Base-by-base conservation (phyloP, 352 stramenopile genomes). In the Phytophthora capsici region DNA sequence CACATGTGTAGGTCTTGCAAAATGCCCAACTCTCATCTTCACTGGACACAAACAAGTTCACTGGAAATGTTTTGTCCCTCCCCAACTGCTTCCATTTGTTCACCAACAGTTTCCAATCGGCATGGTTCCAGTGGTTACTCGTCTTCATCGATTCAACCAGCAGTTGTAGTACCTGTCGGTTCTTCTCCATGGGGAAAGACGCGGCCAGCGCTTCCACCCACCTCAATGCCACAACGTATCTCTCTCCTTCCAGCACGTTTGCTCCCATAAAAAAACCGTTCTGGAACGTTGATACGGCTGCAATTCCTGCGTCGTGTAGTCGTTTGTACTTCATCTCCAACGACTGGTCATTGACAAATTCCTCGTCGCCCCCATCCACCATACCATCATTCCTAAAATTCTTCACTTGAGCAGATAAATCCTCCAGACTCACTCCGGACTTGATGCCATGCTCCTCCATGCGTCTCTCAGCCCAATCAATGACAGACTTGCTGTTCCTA, bases 1-100 rank as follows among this genome's bases (percentile, higher is more conserved):
- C 83, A 45, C 88, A 96, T 12, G 86, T 94, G 75, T 90, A 94
- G 9, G 84, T 91, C 37, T 78, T 80, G 57, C 87, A 95, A 46
- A 81, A 64, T 1, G 63, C 66, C 78, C 75, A 93, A 0, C 40
- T 48, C 3, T 70, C 59, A 28, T 91, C 77, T 12, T 88, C 78
- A 30, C 73, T 80, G 22, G 74, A 82, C 4, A 67, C 53, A 32
- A 95, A 84, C 34, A 95, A 74, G 38, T 85, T 79, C 30, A 67
- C 71, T 0, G 86, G 86, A 69, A 89, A 91, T 7, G 80, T 89
- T 20, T 65, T 79, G 12, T 63, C 57, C 25, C 66, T 71, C 5
- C 72, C 68, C 14, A 75, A 49, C 1, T 50, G 34, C 51, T 91
- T 89, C 87, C 87, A 94, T 53, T 81, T 80, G 4, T 57, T 66